phyloP scores from a whole-genome alignment of 495 filamentous ascomycete species.

The Xylaria scruposa region DNA sequence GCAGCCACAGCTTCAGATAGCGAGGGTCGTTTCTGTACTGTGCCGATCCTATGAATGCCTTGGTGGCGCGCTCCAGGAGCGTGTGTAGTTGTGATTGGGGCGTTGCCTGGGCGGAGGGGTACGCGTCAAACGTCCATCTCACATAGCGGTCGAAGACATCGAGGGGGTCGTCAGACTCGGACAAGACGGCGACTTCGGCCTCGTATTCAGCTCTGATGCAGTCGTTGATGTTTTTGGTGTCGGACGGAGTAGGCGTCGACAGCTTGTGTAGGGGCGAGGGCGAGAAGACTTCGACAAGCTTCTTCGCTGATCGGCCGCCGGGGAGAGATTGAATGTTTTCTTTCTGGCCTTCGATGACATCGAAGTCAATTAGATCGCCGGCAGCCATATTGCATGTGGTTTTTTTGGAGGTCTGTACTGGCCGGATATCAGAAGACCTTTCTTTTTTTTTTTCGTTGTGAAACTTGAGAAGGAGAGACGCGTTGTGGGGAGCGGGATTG shows the following conservation, averaged over 20 bases:
- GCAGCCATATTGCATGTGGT: slow-evolving; percentile 50
- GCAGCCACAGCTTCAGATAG: slow-evolving; percentile 91
- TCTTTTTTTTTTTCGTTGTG: slow-evolving; percentile 16
- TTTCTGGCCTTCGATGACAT: slow-evolving; percentile 94
- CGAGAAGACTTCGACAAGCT: slow-evolving; percentile 84
- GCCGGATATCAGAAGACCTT: slow-evolving; percentile 23
- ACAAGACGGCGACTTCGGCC: slow-evolving; percentile 74
- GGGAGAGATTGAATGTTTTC: slow-evolving; percentile 96
- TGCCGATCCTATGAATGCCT: slow-evolving; percentile 77
- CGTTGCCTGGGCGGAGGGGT: slow-evolving; percentile 93
- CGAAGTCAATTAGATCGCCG: slow-evolving; percentile 77
- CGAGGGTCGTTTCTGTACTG: slow-evolving; percentile 96
- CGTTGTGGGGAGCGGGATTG: slow-evolving; percentile 26
- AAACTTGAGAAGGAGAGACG: not conserved
- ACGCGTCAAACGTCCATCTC: slow-evolving; percentile 93
- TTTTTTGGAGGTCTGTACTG: slow-evolving; percentile 28
- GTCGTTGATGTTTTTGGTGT: slow-evolving; percentile 78
- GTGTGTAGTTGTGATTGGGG: slow-evolving; percentile 86
- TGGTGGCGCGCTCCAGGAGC: slow-evolving; percentile 89
- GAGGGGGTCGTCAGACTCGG: slow-evolving; percentile 91
- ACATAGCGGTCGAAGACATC: slow-evolving; percentile 97
- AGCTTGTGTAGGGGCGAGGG: slow-evolving; percentile 62
- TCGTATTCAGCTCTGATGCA: slow-evolving; percentile 84
- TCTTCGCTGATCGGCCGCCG: slow-evolving; percentile 86
- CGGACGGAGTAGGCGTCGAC: slow-evolving; percentile 65